Conservation (phyloP, 768 basidiomycete genomes). For the Serendipita vermifera region DNA sequence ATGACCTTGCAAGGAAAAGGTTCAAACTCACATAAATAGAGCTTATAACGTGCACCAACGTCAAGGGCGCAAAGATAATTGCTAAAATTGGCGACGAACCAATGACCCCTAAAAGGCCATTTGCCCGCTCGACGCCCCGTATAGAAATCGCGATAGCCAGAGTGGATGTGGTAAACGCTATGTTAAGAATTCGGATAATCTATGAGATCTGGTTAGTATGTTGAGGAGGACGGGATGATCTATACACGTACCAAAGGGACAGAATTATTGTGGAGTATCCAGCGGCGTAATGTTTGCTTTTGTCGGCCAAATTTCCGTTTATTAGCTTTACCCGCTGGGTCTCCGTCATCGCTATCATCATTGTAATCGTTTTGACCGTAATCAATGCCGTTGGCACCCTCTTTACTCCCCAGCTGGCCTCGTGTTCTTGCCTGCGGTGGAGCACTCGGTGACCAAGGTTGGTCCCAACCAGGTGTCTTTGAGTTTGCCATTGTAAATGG, state of each 20-base stretch:
- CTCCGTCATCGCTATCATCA: neutral
- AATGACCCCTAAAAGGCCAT: conserved; percentile 50
- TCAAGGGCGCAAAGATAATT: conserved; percentile 74
- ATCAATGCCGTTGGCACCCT: conserved; percentile 1
- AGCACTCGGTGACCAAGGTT: conserved; percentile 39
- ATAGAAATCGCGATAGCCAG: conserved; percentile 70
- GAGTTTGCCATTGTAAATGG: conserved; percentile 44
- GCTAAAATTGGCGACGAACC: conserved; percentile 75
- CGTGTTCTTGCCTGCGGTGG: conserved; percentile 6
- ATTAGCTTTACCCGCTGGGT: conserved; percentile 20
- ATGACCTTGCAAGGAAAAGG: too few relatives aligned
- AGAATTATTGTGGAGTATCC: conserved; percentile 61
- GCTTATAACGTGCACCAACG: conserved; percentile 70
- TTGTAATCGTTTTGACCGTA: conserved; percentile 1
- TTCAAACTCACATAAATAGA: conserved; percentile 76
- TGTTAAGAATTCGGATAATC: conserved; percentile 77
- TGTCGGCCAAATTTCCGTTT: conserved; percentile 29
- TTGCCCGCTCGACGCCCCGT: conserved; percentile 40
- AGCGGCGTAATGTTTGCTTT: conserved; percentile 43
- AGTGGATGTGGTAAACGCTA: conserved; percentile 66
- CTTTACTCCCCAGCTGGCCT: neutral
- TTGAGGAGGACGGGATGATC: neutral
- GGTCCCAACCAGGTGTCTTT: conserved; percentile 52
- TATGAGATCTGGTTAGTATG: conserved; percentile 20
- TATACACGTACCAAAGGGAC: conserved; percentile 53